Conservation (phyloP, 192 early-diverging fungal genomes). For the Irineochytrium annulatum region DNA sequence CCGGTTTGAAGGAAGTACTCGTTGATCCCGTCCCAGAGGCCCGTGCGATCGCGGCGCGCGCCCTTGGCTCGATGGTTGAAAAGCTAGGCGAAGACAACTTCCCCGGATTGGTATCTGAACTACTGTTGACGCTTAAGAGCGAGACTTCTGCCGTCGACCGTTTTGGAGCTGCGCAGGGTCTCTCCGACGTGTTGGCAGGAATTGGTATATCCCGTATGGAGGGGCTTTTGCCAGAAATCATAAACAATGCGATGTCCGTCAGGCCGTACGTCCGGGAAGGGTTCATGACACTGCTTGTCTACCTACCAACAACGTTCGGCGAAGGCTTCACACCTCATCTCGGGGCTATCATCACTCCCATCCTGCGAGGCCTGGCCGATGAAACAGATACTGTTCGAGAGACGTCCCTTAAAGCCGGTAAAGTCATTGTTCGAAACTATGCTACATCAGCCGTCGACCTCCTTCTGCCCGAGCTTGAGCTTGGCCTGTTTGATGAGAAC, state of each 20-base stretch:
- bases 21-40: constrained; percentile 96
- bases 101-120: constrained; percentile 84
- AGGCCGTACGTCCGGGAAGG: constrained; percentile 87
- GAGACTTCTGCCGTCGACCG: constrained; percentile 91
- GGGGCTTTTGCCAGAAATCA: constrained; percentile 82
- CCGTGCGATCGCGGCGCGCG: constrained; percentile 87
- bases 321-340: constrained; percentile 89
- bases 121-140: constrained; percentile 79
- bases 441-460: constrained; percentile 81
- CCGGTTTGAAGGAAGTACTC: constrained; percentile 83
- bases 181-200: constrained; percentile 89
- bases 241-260: constrained; percentile 71
- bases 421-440: constrained; percentile 90
- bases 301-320: constrained; percentile 93
- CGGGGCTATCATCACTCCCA: constrained; percentile 78
- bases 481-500: constrained; percentile 82
- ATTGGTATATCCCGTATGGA: constrained; percentile 82
- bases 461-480: constrained; percentile 86
- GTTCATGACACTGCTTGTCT: constrained; percentile 92
- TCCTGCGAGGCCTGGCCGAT: constrained; percentile 90
- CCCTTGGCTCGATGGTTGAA: constrained; percentile 86
- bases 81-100: constrained; percentile 91
- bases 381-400: constrained; percentile 91
- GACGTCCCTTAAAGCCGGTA: constrained; percentile 86
- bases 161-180: constrained; percentile 94